phyloP scores from a whole-genome alignment of 345 rosid genomes.

The Psidium guajava region DNA sequence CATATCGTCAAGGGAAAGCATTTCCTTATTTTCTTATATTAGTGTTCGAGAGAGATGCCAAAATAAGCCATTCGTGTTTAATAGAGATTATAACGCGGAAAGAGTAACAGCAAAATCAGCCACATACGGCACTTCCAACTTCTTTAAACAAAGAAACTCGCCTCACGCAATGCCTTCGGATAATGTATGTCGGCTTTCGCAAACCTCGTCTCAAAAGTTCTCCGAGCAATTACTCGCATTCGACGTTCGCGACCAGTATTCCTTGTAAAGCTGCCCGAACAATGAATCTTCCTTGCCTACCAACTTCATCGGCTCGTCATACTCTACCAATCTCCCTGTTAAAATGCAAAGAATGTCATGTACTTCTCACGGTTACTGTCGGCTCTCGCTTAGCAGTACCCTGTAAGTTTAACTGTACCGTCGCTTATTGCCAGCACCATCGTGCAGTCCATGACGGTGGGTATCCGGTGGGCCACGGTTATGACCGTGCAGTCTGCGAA shows the following conservation, averaged over 20 bases:
- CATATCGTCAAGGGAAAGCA: no score
- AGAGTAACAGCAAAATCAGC: neutral
- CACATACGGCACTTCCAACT: neutral
- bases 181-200: neutral
- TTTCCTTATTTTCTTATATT: neutral
- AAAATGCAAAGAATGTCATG: neutral
- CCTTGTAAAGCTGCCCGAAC: slow-evolving; percentile 13
- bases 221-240: neutral
- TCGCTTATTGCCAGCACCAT: slow-evolving; percentile 50
- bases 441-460: slow-evolving; percentile 53
- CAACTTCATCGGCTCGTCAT: slow-evolving; percentile 9
- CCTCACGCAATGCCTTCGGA: neutral
- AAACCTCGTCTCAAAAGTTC: neutral
- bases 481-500: slow-evolving; percentile 45
- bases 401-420: neutral
- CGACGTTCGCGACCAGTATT: slow-evolving; percentile 8
- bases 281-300: slow-evolving; percentile 2
- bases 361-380: neutral
- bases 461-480: slow-evolving; percentile 58
- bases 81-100: neutral
- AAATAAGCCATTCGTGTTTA: neutral
- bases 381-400: neutral
- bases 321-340: slow-evolving; percentile 9
- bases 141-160: neutral
- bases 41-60: neutral